These are phyloP conservation scores for Rosellinia necatrix DNA, from an alignment of 2,329 filamentous ascomycete species.

Conservation along the genomic window DNA sequence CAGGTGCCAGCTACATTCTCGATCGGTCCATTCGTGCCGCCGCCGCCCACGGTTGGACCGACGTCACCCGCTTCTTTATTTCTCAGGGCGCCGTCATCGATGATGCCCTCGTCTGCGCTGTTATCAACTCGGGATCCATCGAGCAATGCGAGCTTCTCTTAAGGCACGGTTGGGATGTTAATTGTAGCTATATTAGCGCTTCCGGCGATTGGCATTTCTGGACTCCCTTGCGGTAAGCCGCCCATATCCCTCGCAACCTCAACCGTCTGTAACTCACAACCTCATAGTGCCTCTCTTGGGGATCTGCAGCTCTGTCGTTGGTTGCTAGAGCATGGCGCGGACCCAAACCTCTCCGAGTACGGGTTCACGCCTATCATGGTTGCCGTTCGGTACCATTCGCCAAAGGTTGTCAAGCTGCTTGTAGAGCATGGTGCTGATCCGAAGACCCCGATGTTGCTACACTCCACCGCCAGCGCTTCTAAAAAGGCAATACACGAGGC, in stretches of 20 bases:
- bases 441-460: slow-evolving; percentile 31
- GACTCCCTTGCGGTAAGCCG: slow-evolving; percentile 30
- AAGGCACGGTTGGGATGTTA: slow-evolving; percentile 31
- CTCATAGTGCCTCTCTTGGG: slow-evolving; percentile 28
- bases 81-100: slow-evolving; percentile 30
- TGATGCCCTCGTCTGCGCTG: slow-evolving; percentile 31
- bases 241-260: background rate
- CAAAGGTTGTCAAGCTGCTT: slow-evolving; percentile 29
- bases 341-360: slow-evolving; percentile 31
- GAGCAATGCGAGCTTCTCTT: slow-evolving; percentile 31
- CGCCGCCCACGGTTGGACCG: slow-evolving; percentile 27
- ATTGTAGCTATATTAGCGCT: slow-evolving; percentile 33
- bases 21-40: slow-evolving; percentile 31
- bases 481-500: slow-evolving; percentile 21
- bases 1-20: slow-evolving; percentile 31
- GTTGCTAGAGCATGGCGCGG: slow-evolving; percentile 31
- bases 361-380: slow-evolving; percentile 35
- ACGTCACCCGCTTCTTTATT: slow-evolving; percentile 32
- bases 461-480: slow-evolving; percentile 31
- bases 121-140: slow-evolving; percentile 30
- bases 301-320: slow-evolving; percentile 29
- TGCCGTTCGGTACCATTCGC: slow-evolving; percentile 30
- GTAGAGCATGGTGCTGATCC: slow-evolving; percentile 32
- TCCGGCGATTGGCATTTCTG: slow-evolving; percentile 32
- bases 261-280: slow-evolving; percentile 15